phyloP scores from a whole-genome alignment of 805 yeast genomes.

The Kazachstania taianensis region DNA sequence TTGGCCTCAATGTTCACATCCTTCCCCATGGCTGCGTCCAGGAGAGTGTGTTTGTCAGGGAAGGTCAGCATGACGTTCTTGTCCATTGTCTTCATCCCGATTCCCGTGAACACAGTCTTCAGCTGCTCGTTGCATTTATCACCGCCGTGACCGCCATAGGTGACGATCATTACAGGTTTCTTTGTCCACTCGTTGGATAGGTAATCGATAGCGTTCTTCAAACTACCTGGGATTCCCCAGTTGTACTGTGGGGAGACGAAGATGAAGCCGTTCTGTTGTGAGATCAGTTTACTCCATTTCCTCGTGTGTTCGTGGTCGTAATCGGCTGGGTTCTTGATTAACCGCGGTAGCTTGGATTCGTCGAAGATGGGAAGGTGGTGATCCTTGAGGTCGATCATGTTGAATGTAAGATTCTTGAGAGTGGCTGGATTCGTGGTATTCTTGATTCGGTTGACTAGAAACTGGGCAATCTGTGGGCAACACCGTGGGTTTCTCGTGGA shows the following conservation, averaged over 20 bases:
- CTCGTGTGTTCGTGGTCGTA: constrained; percentile 21
- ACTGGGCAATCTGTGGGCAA: constrained; percentile 13
- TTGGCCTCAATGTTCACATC: constrained; percentile 2
- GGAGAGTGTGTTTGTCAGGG: constrained; percentile 3
- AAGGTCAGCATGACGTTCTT: constrained; percentile 8
- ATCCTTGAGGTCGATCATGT: constrained; percentile 26
- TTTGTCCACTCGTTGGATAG: constrained; percentile 29
- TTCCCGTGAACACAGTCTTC: constrained; percentile 16
- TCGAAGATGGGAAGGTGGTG: constrained; percentile 25
- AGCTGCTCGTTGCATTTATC: constrained; percentile 18
- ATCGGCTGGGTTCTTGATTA: constrained; percentile 10
- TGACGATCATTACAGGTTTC: constrained; percentile 28
- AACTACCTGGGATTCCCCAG: constrained; percentile 30
- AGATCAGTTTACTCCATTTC: constrained; percentile 23
- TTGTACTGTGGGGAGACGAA: constrained; percentile 33
- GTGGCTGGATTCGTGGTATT: background rate
- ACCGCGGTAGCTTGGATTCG: constrained; percentile 23
- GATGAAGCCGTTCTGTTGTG: constrained; percentile 21
- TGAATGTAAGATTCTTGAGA: constrained; percentile 1
- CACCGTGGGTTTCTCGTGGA: constrained; percentile 12
- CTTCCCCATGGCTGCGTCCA: constrained; percentile 4
- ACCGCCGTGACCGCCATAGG: constrained; percentile 29
- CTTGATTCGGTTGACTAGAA: constrained; percentile 9
- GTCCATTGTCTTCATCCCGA: constrained; percentile 9
- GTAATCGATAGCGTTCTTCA: constrained; percentile 32